These are phyloP conservation scores for Pseudogymnoascus sp. DNA, from an alignment of 2,329 filamentous ascomycete genomes.

Conservation along the genomic window DNA sequence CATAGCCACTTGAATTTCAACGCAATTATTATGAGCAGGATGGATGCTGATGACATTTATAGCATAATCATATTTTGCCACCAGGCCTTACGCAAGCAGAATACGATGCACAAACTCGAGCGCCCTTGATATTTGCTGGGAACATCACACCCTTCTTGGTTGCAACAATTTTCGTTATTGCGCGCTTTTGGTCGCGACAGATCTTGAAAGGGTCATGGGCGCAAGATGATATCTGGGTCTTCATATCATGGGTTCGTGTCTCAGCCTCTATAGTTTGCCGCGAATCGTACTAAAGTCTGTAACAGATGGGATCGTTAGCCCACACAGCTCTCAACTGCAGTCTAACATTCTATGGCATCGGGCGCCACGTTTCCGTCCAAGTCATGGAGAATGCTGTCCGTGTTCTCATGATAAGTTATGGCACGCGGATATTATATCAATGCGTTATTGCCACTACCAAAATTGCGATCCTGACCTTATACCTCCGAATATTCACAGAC, in stretches of 20 bases:
- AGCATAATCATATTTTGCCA: background rate
- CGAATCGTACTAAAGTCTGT: background rate
- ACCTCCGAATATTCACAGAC: constrained; percentile 14
- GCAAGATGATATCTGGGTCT: constrained; percentile 15
- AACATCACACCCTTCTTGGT: constrained; percentile 13
- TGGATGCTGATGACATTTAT: background rate
- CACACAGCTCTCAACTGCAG: constrained; percentile 11
- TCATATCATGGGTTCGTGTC: constrained; percentile 14
- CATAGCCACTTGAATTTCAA: background rate
- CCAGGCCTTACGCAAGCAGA: background rate
- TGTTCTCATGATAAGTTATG: constrained; percentile 12
- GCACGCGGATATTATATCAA: constrained; percentile 14
- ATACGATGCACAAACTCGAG: constrained; percentile 12
- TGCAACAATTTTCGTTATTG: constrained; percentile 15
- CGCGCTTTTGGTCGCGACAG: constrained; percentile 15
- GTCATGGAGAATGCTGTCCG: background rate
- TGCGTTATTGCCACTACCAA: constrained; percentile 15
- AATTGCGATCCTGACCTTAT: constrained; percentile 13
- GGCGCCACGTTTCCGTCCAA: constrained; percentile 10
- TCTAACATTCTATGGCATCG: constrained; percentile 11
- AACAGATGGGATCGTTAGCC: constrained; percentile 8
- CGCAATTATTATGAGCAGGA: background rate
- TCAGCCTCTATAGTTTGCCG: background rate
- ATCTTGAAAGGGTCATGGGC: constrained; percentile 15
- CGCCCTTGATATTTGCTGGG: constrained; percentile 11